These are phyloP conservation scores for Epichloe brachyelytri DNA, from an alignment of 2,329 filamentous ascomycete genomes.

Conservation along the genomic window DNA sequence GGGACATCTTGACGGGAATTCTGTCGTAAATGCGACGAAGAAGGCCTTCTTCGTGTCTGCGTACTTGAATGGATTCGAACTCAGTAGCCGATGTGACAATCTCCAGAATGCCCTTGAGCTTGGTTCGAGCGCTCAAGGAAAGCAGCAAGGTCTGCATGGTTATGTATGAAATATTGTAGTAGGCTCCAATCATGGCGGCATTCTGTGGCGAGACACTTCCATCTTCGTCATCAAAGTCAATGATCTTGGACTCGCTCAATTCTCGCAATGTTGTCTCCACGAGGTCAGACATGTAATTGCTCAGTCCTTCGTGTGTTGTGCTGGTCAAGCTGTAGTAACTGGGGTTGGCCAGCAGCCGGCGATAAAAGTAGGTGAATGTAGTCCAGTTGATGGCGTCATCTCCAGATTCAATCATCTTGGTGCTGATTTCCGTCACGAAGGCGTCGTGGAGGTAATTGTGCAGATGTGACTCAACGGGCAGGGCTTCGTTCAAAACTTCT, in stretches of 20 bases:
- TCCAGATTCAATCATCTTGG: slow-evolving; percentile 85
- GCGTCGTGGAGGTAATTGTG: slow-evolving; percentile 88
- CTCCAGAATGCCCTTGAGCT: slow-evolving; percentile 92
- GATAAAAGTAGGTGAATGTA: slow-evolving; percentile 97
- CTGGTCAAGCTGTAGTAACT: slow-evolving; percentile 89
- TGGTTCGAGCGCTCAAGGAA: slow-evolving; percentile 76
- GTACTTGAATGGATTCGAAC: slow-evolving; percentile 89
- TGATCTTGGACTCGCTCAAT: slow-evolving; percentile 82
- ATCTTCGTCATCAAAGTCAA: slow-evolving; percentile 90
- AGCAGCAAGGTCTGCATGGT: slow-evolving; percentile 98
- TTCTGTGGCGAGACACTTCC: slow-evolving; percentile 83
- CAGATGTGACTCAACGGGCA: slow-evolving; percentile 90
- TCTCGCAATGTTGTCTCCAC: slow-evolving; percentile 90
- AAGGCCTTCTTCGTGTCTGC: slow-evolving; percentile 79
- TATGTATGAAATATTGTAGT: slow-evolving; percentile 98
- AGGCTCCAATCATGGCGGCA: slow-evolving; percentile 93
- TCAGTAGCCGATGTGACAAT: slow-evolving; percentile 95
- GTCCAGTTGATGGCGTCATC: slow-evolving; percentile 98
- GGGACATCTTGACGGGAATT: slow-evolving; percentile 86
- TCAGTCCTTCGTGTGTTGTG: slow-evolving; percentile 85
- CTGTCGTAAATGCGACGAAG: slow-evolving; percentile 89
- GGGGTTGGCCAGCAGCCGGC: slow-evolving; percentile 84
- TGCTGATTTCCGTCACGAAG: slow-evolving; percentile 94
- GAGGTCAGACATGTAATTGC: slow-evolving; percentile 83
- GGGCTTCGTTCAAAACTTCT: slow-evolving; percentile 95